A percentile compares a stretch with the other conserved stretches of the same genome.
These are phyloP conservation scores for Simmondsia chinensis DNA, from an alignment of 148 eudicot genomes.

Conservation along the genomic window DNA sequence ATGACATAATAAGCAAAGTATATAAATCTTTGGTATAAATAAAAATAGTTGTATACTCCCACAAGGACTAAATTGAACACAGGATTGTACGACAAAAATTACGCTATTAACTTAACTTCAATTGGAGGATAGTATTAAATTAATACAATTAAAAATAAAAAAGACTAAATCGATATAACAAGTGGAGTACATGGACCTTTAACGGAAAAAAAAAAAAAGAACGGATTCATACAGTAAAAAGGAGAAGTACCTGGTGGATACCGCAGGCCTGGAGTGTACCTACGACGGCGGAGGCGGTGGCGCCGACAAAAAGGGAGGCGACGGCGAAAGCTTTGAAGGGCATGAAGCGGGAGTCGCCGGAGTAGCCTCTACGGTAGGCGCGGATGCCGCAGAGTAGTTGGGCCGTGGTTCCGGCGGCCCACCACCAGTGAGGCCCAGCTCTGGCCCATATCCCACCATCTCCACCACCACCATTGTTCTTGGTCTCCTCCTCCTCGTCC, in stretches of 20 bases:
- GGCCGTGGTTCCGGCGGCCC: conserved; percentile 37
- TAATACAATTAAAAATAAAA: no score
- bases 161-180: no score
- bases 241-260: conserved; percentile 23
- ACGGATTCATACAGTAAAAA: no score
- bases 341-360: conserved; percentile 38
- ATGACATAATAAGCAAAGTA: no score
- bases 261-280: conserved; percentile 34
- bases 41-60: no score
- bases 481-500: conserved; percentile 4
- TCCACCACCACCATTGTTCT: background rate
- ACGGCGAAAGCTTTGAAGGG: conserved; percentile 58
- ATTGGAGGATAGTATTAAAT: no score
- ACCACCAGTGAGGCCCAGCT: conserved; percentile 21
- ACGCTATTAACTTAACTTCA: no score
- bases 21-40: no score
- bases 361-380: conserved; percentile 28
- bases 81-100: no score
- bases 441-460: background rate
- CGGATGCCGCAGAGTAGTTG: conserved; percentile 35
- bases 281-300: conserved; percentile 36
- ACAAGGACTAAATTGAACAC: no score
- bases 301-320: conserved; percentile 61
- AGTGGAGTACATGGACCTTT: no score
- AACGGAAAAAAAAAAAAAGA: no score